These are phyloP conservation scores for Talaromyces thailandensis DNA, from an alignment of 495 filamentous ascomycete species.

Conservation along the genomic window DNA sequence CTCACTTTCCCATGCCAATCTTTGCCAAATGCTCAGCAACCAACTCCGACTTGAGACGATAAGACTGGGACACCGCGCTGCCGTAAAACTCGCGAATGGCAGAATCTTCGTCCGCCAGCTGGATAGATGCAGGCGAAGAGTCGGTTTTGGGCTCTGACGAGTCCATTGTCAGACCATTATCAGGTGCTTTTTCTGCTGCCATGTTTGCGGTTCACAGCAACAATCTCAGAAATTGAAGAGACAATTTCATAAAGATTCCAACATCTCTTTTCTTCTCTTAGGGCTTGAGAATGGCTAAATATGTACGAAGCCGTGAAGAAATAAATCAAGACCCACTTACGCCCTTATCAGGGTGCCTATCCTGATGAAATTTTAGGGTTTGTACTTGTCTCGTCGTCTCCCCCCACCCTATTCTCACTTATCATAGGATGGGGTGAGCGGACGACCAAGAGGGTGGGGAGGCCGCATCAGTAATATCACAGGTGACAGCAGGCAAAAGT, in stretches of 20 bases:
- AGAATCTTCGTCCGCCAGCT: neutral
- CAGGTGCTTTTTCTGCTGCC: neutral
- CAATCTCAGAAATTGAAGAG: neutral
- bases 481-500: neutral
- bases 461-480: neutral
- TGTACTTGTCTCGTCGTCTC: neutral
- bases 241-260: neutral
- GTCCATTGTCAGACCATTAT: neutral
- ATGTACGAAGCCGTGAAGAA: neutral
- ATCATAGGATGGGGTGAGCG: neutral
- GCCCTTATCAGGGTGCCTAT: neutral
- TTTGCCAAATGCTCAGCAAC: slow-evolving; percentile 22
- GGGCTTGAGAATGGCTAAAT: neutral
- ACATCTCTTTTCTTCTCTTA: neutral
- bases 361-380: neutral
- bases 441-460: neutral
- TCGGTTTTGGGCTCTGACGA: neutral
- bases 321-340: neutral
- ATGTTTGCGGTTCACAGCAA: neutral
- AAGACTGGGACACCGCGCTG: slow-evolving; percentile 20
- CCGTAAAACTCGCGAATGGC: slow-evolving; percentile 16
- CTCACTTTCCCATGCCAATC: slow-evolving; percentile 26
- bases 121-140: neutral
- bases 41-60: slow-evolving; percentile 26
- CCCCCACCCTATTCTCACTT: neutral